These are phyloP conservation scores for Sutorius eximius DNA, from an alignment of 1,284 basidiomycete genomes.

Conservation along the genomic window DNA sequence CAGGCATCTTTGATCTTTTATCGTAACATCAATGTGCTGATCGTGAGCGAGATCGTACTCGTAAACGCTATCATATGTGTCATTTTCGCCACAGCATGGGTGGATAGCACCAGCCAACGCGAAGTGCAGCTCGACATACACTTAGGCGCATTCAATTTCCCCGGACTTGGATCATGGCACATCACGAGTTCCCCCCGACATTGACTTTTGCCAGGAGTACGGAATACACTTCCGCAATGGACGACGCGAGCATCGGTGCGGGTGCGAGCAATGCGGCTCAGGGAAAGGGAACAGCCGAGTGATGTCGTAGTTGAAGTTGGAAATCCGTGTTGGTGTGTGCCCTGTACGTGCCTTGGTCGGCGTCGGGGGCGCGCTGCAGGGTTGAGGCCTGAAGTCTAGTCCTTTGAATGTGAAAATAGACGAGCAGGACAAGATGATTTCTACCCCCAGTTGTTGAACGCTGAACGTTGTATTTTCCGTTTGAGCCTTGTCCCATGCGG, in stretches of 20 bases:
- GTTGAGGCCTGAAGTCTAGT: background rate
- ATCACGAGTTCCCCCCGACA: constrained; percentile 11
- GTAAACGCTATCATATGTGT: constrained; percentile 30
- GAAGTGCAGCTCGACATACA: background rate
- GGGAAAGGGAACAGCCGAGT: background rate
- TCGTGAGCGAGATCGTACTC: constrained; percentile 32
- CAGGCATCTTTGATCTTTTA: constrained; percentile 25
- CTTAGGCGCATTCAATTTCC: constrained; percentile 4
- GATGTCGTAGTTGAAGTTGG: background rate
- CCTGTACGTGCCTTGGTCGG: background rate
- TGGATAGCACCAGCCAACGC: constrained; percentile 8
- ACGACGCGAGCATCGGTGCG: background rate
- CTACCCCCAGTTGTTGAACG: background rate
- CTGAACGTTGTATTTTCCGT: background rate
- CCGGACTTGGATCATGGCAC: constrained; percentile 22
- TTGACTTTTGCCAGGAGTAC: constrained; percentile 11
- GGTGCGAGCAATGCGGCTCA: background rate
- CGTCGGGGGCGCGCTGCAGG: background rate
- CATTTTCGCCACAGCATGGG: constrained; percentile 25
- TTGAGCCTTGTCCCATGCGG: no score
- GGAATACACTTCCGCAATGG: background rate
- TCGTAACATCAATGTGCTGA: constrained; percentile 16
- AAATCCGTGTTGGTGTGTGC: no score
- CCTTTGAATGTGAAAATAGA: background rate
- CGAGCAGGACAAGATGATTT: background rate